Evolutionary conservation across 2,329 filamentous ascomycete species (phyloP).

Genomic region (Arachnomyces sp.): DNA sequence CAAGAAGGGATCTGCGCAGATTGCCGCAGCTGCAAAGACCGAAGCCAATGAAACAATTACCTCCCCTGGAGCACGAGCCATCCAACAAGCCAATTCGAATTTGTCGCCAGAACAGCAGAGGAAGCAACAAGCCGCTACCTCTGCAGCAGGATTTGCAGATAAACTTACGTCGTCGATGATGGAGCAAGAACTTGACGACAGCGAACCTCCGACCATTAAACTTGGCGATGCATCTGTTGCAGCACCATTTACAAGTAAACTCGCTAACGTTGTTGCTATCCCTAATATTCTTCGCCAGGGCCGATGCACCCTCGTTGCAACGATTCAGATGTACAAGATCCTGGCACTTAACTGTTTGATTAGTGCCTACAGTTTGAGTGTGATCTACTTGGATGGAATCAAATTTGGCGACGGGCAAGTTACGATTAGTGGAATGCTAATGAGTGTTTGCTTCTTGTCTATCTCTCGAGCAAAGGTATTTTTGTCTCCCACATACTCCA

Average conservation of each 20-base stretch:
- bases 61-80: slow-evolving; percentile 56
- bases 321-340: slow-evolving; percentile 99
- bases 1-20: slow-evolving; percentile 62
- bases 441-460: slow-evolving; percentile 98
- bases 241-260: slow-evolving; percentile 93
- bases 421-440: slow-evolving; percentile 97
- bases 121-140: slow-evolving; percentile 55
- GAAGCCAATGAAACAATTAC: slow-evolving; percentile 54
- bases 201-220: slow-evolving; percentile 91
- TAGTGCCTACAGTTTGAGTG: slow-evolving; percentile 91
- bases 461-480: slow-evolving; percentile 85
- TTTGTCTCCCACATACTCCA: slow-evolving; percentile 10
- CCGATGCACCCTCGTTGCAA: slow-evolving; percentile 92
- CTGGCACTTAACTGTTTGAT: slow-evolving; percentile 96
- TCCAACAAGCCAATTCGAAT: slow-evolving; percentile 45
- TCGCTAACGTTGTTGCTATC: slow-evolving; percentile 92
- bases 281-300: slow-evolving; percentile 98
- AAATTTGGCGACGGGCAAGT: slow-evolving; percentile 98
- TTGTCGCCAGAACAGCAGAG: slow-evolving; percentile 45
- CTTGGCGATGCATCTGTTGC: slow-evolving; percentile 95
- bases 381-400: slow-evolving; percentile 94
- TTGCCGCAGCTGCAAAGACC: slow-evolving; percentile 44
- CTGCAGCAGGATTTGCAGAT: slow-evolving; percentile 73
- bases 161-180: slow-evolving; percentile 81
- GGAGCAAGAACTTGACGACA: slow-evolving; percentile 79